Percentiles rank a stretch among this genome's conserved stretches.
Conservation (phyloP, 306 rosid genomes). For the Malus fusca region DNA sequence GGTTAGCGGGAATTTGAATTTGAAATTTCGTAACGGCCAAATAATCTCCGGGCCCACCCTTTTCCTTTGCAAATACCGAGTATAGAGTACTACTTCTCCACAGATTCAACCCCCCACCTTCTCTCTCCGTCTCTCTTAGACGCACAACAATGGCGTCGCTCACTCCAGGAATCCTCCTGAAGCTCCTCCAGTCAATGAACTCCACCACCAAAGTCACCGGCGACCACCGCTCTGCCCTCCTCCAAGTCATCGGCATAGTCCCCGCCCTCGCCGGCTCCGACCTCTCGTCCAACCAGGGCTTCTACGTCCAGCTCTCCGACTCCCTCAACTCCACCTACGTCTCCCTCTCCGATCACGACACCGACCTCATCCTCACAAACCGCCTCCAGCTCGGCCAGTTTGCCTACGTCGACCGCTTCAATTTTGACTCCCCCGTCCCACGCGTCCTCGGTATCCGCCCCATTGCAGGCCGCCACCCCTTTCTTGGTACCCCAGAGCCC, state of each 20-base stretch:
- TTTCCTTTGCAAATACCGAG: background rate
- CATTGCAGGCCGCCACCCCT: conserved; percentile 69
- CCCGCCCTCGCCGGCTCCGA: conserved; percentile 85
- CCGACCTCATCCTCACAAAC: conserved; percentile 79
- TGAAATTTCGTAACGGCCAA: conserved; percentile 31
- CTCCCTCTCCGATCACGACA: conserved; percentile 65
- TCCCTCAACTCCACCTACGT: conserved; percentile 92
- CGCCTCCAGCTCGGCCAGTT: conserved; percentile 87
- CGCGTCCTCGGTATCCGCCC: conserved; percentile 65
- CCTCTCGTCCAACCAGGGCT: conserved; percentile 84
- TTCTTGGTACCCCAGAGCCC: conserved; percentile 64
- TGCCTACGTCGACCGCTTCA: conserved; percentile 72
- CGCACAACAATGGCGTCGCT: conserved; percentile 65
- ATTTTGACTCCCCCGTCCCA: conserved; percentile 67
- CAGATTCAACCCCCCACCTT: background rate
- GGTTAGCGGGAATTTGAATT: conserved; percentile 28
- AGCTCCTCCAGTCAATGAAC: conserved; percentile 78
- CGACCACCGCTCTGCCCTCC: conserved; percentile 94
- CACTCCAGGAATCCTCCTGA: conserved; percentile 77
- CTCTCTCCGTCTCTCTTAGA: background rate
- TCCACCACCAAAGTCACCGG: conserved; percentile 81
- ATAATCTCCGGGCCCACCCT: background rate
- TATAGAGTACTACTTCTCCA: background rate
- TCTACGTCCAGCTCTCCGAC: conserved; percentile 87
- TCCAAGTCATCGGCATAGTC: conserved; percentile 84